A percentile compares a stretch with the other conserved stretches of the same genome.
Evolutionary conservation across 2,329 filamentous ascomycete genomes (phyloP).

Genomic region (Diplodia scrobiculata): DNA sequence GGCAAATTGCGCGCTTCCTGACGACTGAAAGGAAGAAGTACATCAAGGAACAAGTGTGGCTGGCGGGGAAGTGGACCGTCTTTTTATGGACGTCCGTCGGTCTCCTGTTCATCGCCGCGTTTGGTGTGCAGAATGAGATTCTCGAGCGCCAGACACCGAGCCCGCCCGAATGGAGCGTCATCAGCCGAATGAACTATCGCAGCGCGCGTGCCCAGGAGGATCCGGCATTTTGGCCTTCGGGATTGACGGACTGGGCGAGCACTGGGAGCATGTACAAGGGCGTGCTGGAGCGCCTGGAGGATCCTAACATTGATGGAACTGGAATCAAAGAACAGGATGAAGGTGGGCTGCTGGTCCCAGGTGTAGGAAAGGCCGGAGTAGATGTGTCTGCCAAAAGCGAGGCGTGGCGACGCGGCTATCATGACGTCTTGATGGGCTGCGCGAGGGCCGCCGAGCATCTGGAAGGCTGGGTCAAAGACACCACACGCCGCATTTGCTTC

Average conservation of each 20-base stretch:
- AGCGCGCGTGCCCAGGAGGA: constrained; percentile 64
- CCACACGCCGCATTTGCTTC: constrained; percentile 65
- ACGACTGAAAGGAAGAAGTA: constrained; percentile 76
- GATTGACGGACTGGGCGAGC: constrained; percentile 68
- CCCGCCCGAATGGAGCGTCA: constrained; percentile 76
- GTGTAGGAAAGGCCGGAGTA: constrained; percentile 54
- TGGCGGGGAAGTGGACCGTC: constrained; percentile 68
- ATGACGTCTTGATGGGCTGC: constrained; percentile 74
- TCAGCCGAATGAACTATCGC: constrained; percentile 68
- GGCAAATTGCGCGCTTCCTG: constrained; percentile 67
- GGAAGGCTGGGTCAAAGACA: constrained; percentile 76
- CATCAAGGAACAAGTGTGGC: constrained; percentile 69
- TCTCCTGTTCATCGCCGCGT: constrained; percentile 62
- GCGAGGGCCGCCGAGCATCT: constrained; percentile 77
- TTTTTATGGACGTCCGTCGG: constrained; percentile 65
- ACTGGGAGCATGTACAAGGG: constrained; percentile 63
- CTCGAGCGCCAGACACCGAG: constrained; percentile 77
- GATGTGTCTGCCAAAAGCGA: constrained; percentile 77
- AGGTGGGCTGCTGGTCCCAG: constrained; percentile 48
- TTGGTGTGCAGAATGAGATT: constrained; percentile 70
- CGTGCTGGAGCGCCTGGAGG: constrained; percentile 68
- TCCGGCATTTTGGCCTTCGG: constrained; percentile 56
- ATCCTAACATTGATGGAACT: constrained; percentile 67
- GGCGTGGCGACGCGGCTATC: constrained; percentile 84
- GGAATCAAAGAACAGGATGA: constrained; percentile 62